Percentiles rank a stretch among this genome's conserved stretches.
Conservation (phyloP, 164 flowering plant species). For the Annona cherimola region DNA sequence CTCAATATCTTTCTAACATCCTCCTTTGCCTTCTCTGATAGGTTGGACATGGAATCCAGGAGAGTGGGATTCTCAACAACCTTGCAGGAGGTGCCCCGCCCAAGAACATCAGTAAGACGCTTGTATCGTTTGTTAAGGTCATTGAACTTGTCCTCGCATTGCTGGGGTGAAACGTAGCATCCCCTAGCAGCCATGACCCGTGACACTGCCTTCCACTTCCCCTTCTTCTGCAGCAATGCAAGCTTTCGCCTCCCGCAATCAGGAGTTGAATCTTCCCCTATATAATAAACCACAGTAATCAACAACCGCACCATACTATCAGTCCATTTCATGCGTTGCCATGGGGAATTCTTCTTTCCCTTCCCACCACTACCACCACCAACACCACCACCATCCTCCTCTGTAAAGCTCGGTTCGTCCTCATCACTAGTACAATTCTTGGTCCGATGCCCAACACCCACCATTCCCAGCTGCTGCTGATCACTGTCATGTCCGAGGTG, state of each 20-base stretch:
- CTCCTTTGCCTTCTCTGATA: constrained; percentile 61
- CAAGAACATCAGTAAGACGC: constrained; percentile 74
- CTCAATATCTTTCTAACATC: constrained; percentile 70
- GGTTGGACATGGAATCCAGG: constrained; percentile 56
- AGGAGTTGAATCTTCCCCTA: constrained; percentile 14
- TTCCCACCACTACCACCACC: background rate
- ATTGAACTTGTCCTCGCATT: constrained; percentile 40
- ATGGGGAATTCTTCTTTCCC: constrained; percentile 19
- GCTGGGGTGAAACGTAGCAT: constrained; percentile 19
- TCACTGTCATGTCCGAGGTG: constrained; percentile 4
- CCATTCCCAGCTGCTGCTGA: background rate
- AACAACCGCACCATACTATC: constrained; percentile 16
- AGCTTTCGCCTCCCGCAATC: constrained; percentile 29
- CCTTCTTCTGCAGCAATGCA: constrained; percentile 35
- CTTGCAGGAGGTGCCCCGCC: constrained; percentile 60
- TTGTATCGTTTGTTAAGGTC: constrained; percentile 85
- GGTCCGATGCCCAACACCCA: background rate
- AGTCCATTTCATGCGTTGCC: constrained; percentile 23
- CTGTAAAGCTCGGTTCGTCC: constrained; percentile 19
- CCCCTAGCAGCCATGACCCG: constrained; percentile 35
- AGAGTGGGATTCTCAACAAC: constrained; percentile 82
- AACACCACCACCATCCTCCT: constrained; percentile 6
- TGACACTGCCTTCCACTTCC: constrained; percentile 42
- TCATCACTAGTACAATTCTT: constrained; percentile 17
- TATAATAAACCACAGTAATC: constrained; percentile 13